phyloP scores from a whole-genome alignment of 139 green algal species.

The Coelastrella sp. region DNA sequence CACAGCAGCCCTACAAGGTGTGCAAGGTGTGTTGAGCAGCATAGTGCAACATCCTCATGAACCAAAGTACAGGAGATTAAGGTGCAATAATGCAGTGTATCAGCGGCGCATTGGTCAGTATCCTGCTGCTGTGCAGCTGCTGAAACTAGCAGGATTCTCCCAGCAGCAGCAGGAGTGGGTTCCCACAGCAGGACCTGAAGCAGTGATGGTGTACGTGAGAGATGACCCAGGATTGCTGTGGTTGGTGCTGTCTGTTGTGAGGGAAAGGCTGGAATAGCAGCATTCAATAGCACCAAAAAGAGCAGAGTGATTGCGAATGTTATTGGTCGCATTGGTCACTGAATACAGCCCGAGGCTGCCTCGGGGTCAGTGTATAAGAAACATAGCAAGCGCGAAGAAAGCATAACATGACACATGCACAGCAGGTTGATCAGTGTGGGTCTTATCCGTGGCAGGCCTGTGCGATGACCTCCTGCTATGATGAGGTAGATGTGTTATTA shows the following conservation, averaged over 20 bases:
- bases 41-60: conserved; percentile 37
- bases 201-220: conserved; percentile 45
- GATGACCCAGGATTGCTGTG: conserved; percentile 61
- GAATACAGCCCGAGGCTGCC: no score
- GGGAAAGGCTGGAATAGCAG: no score
- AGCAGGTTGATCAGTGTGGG: no score
- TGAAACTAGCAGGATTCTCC: conserved; percentile 54
- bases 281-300: no score
- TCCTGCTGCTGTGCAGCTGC: conserved; percentile 47
- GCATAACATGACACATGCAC: no score
- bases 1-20: conserved; percentile 3
- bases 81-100: conserved; percentile 49
- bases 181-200: neutral
- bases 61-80: conserved; percentile 42
- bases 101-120: conserved; percentile 39
- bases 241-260: conserved; percentile 54
- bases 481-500: no score
- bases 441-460: no score
- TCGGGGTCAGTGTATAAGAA: no score
- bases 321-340: no score
- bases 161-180: conserved; percentile 1
- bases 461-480: no score
- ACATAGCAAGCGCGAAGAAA: no score
- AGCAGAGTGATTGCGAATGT: no score
- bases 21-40: conserved; percentile 52